A percentile compares a stretch with the other conserved stretches of the same genome.
Conservation (phyloP, 495 filamentous ascomycete genomes). For the Neurospora sp. region DNA sequence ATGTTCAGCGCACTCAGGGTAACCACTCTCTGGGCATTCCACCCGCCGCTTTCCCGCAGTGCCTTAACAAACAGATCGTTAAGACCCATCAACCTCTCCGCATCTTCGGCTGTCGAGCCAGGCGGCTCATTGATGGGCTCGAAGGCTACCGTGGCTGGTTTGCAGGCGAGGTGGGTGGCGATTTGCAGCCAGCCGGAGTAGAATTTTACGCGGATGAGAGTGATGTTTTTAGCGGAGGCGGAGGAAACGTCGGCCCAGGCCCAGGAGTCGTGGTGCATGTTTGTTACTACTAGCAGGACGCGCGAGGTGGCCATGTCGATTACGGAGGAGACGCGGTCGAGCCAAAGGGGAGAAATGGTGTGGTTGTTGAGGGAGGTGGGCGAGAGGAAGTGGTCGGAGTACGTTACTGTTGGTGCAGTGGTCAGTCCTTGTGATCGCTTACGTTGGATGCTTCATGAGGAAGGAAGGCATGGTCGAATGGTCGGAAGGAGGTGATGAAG, state of each 20-base stretch:
- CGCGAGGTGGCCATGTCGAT: slow-evolving; percentile 44
- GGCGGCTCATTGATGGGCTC: slow-evolving; percentile 54
- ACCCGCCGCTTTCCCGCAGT: slow-evolving; percentile 44
- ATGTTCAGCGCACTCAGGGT: slow-evolving; percentile 40
- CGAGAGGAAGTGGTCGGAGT: slow-evolving; percentile 44
- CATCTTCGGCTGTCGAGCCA: slow-evolving; percentile 40
- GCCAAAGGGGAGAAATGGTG: slow-evolving; percentile 44
- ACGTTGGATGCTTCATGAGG: not conserved
- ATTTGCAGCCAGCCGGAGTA: slow-evolving; percentile 51
- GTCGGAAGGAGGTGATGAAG: too few relatives aligned
- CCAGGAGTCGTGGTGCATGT: slow-evolving; percentile 54
- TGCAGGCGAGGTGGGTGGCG: slow-evolving; percentile 44
- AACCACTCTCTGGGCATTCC: slow-evolving; percentile 46
- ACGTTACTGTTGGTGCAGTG: slow-evolving; percentile 45
- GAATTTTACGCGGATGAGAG: slow-evolving; percentile 47
- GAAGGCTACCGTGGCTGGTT: slow-evolving; percentile 44
- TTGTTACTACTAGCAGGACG: slow-evolving; percentile 44
- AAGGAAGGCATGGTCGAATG: not conserved
- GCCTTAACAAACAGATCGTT: slow-evolving; percentile 49
- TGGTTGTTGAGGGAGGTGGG: slow-evolving; percentile 36
- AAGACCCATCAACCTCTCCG: slow-evolving; percentile 40
- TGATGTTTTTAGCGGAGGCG: slow-evolving; percentile 32
- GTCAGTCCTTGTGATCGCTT: too few relatives aligned
- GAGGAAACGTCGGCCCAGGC: slow-evolving; percentile 47
- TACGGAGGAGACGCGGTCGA: slow-evolving; percentile 50